These are phyloP conservation scores for Pythium scleroteichum DNA, from an alignment of 352 stramenopile species.

Conservation along the genomic window DNA sequence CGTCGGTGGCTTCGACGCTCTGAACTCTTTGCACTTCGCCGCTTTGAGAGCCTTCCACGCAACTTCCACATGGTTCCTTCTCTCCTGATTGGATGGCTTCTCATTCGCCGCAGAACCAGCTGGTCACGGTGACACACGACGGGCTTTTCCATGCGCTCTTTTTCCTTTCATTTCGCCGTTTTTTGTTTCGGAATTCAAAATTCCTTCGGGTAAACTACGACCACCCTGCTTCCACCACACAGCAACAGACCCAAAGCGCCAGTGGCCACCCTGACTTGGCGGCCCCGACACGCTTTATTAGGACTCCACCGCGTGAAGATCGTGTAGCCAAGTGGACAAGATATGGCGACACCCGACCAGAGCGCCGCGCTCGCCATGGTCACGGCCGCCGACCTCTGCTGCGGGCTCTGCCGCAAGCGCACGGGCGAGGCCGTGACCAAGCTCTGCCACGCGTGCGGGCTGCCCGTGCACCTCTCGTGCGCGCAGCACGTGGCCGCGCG, in stretches of 20 bases:
- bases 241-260: not conserved
- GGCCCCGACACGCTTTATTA: constrained; percentile 21
- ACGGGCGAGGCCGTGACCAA: constrained; percentile 34
- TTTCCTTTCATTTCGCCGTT: not conserved
- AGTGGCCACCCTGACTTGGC: constrained; percentile 13
- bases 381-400: constrained; percentile 24
- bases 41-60: constrained; percentile 1
- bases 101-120: not conserved
- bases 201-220: constrained; percentile 14
- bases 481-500: constrained; percentile 36
- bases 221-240: not conserved
- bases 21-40: constrained; percentile 12
- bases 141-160: not conserved
- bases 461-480: constrained; percentile 40
- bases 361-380: constrained; percentile 18
- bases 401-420: constrained; percentile 38
- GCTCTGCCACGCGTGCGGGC: constrained; percentile 38
- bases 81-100: not conserved
- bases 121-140: not conserved
- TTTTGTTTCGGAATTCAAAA: constrained; percentile 11
- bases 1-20: too few species aligned
- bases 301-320: constrained; percentile 2
- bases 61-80: not conserved
- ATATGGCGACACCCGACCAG: constrained; percentile 16
- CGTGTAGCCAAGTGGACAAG: constrained; percentile 5